Base-by-base conservation (phyloP, 306 rosid species). In the Cucurbita pepo region DNA sequence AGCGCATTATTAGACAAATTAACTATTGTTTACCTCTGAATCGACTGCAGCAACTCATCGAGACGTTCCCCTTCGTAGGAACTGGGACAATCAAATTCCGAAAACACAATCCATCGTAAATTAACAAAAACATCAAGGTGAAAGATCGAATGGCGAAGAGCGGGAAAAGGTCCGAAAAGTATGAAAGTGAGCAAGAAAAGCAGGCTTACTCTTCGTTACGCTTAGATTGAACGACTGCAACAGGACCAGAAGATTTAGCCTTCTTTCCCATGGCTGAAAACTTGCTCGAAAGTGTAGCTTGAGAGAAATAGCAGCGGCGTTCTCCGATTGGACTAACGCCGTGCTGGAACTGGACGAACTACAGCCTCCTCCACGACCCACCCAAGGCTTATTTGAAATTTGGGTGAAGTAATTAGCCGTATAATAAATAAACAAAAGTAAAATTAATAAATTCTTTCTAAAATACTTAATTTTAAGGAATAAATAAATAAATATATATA, bases 11-110 rank as follows among this genome's bases (percentile, higher is more conserved):
- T 63, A 15, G 1, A 34, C 9, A 8, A 1, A 30, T 13, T 22
- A 16, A 70, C 8, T 5, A 7, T 1, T 5, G 61, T 54, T 60
- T 65, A 88, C 95, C 90, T 82, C 43, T 34, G 88, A 60, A 86
- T 84, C 56, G 86, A 90, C 56, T 76, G 86, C 71, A 92, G 83
- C 78, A 89, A 77, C 72, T 69, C 50, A 75, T 79, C 65, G 14
- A 87, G 91, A 59, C 76, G 74, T 60, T 85, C 84, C 10, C 86
- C 94, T 80, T 90, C 90, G 56, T 80, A 90, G 79, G 55, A 82
- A 78, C 91, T 87, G 77, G 79, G 75, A 50, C 9, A 53, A 53
- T 66, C 56, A 69, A 45, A 69, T 65, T 18, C 50, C 6, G 18
- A 25, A 67, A 13, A 69, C 41, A 45, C 5, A 64, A 22, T 47